Evolutionary conservation across 1,284 basidiomycete genomes (phyloP).

Genomic region (Trametes pubescens): DNA sequence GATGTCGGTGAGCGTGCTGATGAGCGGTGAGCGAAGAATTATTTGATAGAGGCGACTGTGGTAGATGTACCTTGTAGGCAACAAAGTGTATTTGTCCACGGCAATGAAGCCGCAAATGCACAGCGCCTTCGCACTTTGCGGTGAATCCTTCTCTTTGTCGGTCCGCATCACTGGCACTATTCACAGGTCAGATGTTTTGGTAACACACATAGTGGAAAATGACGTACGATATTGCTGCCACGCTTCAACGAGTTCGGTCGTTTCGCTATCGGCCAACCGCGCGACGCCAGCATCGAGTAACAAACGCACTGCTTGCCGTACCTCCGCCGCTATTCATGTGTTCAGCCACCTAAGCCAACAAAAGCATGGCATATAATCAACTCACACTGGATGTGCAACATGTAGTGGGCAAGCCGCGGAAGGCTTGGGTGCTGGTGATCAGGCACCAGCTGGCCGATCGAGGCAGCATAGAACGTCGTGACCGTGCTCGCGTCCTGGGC

Average conservation of each 20-base stretch:
- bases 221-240: conserved; percentile 76
- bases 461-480: conserved; percentile 80
- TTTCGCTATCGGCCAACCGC: conserved; percentile 71
- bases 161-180: conserved; percentile 78
- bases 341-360: neutral
- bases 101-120: conserved; percentile 88
- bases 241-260: conserved; percentile 63
- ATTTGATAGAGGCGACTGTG: neutral
- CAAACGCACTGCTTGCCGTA: conserved; percentile 77
- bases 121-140: conserved; percentile 71
- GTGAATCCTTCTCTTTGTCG: conserved; percentile 59
- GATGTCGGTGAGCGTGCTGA: conserved; percentile 84
- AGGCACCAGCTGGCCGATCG: conserved; percentile 68
- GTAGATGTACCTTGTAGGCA: conserved; percentile 71
- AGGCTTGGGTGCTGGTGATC: conserved; percentile 74
- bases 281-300: conserved; percentile 81
- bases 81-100: conserved; percentile 79
- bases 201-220: neutral
- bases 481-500: conserved; percentile 73
- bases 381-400: conserved; percentile 79
- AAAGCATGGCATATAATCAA: conserved; percentile 8
- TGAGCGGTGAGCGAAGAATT: neutral
- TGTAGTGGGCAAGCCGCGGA: conserved; percentile 73
- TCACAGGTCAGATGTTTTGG: conserved; percentile 26
- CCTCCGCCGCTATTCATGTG: conserved; percentile 58